Conservation (phyloP, 495 filamentous ascomycete genomes). For the Pyrenula massariospora region DNA sequence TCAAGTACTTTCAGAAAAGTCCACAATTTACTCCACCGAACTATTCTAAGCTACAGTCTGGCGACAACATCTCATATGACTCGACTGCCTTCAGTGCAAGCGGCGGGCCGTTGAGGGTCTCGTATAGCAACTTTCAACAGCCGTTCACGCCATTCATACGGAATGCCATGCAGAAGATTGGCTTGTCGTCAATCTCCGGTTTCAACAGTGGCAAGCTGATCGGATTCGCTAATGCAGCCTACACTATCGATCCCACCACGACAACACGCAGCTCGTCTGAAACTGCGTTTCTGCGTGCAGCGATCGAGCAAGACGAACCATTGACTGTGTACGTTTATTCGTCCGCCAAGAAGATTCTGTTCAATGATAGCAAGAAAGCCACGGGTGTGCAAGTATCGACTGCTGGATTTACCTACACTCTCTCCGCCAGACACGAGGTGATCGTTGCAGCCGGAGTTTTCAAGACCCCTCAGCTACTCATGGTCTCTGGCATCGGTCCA, state of each 20-base stretch:
- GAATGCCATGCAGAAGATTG: conserved; percentile 19
- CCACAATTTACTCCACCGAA: conserved; percentile 40
- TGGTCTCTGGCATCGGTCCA: conserved; percentile 40
- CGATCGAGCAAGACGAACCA: background rate
- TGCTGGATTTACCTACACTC: conserved; percentile 17
- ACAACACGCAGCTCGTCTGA: conserved; percentile 15
- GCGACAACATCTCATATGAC: conserved; percentile 32
- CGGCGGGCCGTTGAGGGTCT: conserved; percentile 37
- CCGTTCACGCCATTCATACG: conserved; percentile 27
- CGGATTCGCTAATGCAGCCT: conserved; percentile 12
- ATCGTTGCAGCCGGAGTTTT: conserved; percentile 35
- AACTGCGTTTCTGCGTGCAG: conserved; percentile 14
- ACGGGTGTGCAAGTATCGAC: conserved; percentile 20
- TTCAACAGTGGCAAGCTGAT: conserved; percentile 22
- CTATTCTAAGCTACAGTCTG: conserved; percentile 14
- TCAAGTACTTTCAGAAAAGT: conserved; percentile 44
- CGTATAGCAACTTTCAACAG: conserved; percentile 35
- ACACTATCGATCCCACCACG: conserved; percentile 13
- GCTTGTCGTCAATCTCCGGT: conserved; percentile 15
- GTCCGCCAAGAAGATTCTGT: conserved; percentile 13
- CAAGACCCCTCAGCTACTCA: conserved; percentile 37
- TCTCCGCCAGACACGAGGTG: conserved; percentile 30
- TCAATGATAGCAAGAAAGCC: conserved; percentile 15
- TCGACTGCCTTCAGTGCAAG: conserved; percentile 13
- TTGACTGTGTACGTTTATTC: conserved; percentile 8